Evolutionary conservation across 2,329 filamentous ascomycete genomes (phyloP).

Genomic region (Triangularia setosa): DNA sequence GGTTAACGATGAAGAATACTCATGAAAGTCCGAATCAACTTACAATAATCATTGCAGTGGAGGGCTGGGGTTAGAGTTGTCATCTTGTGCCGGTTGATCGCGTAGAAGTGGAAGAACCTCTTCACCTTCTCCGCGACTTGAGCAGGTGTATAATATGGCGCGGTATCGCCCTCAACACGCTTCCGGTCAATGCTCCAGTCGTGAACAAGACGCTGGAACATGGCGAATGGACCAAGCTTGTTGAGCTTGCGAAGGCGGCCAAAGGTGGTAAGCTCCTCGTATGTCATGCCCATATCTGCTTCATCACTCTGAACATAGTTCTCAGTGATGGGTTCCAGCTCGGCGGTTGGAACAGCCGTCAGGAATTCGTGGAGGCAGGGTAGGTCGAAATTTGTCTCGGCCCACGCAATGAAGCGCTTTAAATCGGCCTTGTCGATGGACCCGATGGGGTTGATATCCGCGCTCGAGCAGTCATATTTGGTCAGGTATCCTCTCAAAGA

Average conservation of each 20-base stretch:
- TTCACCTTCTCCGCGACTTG: constrained; percentile 45
- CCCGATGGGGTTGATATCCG: constrained; percentile 54
- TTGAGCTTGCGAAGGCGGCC: constrained; percentile 41
- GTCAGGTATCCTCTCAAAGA: constrained; percentile 48
- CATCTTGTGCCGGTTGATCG: constrained; percentile 64
- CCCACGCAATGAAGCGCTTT: constrained; percentile 68
- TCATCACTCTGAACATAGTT: constrained; percentile 51
- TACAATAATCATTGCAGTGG: constrained; percentile 38
- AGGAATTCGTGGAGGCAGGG: constrained; percentile 65
- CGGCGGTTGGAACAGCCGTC: constrained; percentile 57
- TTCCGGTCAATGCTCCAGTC: constrained; percentile 39
- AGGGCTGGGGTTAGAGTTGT: constrained; percentile 57
- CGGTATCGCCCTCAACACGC: constrained; percentile 27
- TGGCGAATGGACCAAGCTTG: constrained; percentile 45
- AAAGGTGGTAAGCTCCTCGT: constrained; percentile 40
- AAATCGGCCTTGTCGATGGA: constrained; percentile 62
- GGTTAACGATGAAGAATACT: not conserved
- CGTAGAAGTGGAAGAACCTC: constrained; percentile 51
- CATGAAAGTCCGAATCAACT: not conserved
- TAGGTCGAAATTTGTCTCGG: constrained; percentile 54
- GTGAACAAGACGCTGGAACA: constrained; percentile 44
- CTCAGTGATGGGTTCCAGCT: constrained; percentile 61
- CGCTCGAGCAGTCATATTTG: constrained; percentile 60
- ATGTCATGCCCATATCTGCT: constrained; percentile 44
- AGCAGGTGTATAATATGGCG: constrained; percentile 33